phyloP scores from a whole-genome alignment of 2,329 filamentous ascomycete species.

The Fusarium fujikuroi region DNA sequence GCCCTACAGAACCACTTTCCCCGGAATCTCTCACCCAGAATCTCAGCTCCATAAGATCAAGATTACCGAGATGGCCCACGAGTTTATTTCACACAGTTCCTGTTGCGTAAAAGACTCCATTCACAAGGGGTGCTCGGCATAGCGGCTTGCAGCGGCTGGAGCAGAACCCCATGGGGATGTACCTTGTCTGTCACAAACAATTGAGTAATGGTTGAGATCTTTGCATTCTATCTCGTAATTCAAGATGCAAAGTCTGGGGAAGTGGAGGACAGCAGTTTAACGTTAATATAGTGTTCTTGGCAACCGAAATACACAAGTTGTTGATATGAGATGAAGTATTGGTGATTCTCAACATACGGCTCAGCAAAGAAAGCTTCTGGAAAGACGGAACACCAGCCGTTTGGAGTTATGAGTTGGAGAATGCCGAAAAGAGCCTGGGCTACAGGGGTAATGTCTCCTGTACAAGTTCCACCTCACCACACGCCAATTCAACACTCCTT shows the following conservation, averaged over 20 bases:
- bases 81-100: conserved; percentile 8
- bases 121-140: conserved; percentile 4
- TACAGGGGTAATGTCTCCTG: background rate
- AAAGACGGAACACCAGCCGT: background rate
- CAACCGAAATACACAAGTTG: background rate
- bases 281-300: conserved; percentile 5
- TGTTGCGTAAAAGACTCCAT: background rate
- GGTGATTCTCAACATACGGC: background rate
- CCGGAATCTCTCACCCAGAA: conserved; percentile 1
- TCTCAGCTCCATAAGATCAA: background rate
- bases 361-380: conserved; percentile 13
- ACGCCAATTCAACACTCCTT: background rate
- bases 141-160: conserved; percentile 30
- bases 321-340: background rate
- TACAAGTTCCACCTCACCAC: background rate
- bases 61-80: conserved; percentile 20
- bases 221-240: conserved; percentile 28
- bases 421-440: background rate
- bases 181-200: conserved; percentile 17
- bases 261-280: conserved; percentile 9
- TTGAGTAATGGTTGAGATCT: conserved; percentile 32
- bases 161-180: conserved; percentile 22
- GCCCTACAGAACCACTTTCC: conserved; percentile 13
- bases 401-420: conserved; percentile 17
- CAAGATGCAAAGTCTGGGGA: conserved; percentile 26